Conservation (phyloP, 305 asterid species). For the Fraxinus velutina region DNA sequence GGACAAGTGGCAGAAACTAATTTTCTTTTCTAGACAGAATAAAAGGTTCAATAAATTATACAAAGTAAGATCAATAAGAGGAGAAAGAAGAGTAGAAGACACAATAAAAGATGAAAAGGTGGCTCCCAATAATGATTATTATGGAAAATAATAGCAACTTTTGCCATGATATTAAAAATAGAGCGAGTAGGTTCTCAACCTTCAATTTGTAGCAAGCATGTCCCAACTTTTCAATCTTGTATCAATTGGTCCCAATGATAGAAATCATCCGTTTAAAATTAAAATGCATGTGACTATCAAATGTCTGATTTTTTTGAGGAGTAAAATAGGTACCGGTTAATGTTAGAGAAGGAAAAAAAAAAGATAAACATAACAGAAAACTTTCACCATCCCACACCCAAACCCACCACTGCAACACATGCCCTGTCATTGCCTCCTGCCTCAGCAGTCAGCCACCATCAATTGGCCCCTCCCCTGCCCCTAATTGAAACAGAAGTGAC, state of each 20-base stretch:
- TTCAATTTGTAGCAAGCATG: neutral
- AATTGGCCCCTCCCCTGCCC: neutral
- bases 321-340: neutral
- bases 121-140: neutral
- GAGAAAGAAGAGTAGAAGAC: neutral
- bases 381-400: neutral
- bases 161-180: neutral
- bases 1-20: conserved; percentile 1
- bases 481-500: neutral
- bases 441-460: neutral
- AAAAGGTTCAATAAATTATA: neutral
- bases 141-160: neutral
- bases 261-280: neutral
- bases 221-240: neutral
- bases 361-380: neutral
- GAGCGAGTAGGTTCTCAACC: neutral
- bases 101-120: neutral
- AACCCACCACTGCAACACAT: neutral
- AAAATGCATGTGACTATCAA: neutral
- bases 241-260: neutral
- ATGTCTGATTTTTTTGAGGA: neutral
- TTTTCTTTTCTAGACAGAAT: neutral
- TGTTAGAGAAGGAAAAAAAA: neutral
- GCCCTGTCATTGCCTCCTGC: neutral
- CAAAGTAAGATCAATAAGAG: neutral